Evolutionary conservation across 352 stramenopile species (phyloP), one percentile per base, ranked within the genome.

Genomic region (Globisporangium mamillatum): DNA sequence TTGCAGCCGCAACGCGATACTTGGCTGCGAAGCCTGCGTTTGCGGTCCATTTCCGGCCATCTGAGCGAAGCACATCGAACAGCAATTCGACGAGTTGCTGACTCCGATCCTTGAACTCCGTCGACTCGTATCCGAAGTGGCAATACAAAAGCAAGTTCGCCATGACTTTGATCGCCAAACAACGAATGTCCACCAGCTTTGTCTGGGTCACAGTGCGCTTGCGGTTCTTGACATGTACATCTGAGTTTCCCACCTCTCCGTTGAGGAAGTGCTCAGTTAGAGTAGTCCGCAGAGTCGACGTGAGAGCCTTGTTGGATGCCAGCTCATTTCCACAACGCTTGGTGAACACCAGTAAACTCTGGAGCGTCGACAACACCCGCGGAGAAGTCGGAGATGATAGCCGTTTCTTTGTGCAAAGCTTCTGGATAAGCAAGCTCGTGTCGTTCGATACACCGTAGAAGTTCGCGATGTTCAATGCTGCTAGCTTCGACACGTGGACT

Each of bases 101-200:
- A n/a, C 74, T 76, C 60, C 84, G 61, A 22, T 74, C 60, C 6
- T 41, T 25, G 8, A 67, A 57, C 14, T 75, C 69, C 0, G 59
- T 64, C 24, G 66, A 61, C 22, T 73, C 61, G 60, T 52, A 70
- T 1, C 62, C 63, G 24, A 57, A 22, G 36, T 70, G 66, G 18
- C 78, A 80, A 46, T 88, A 77, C 24, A 92, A 59, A 4, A 93
- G 67, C 16, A 90, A 22, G 65, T 92, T 87, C n/a, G 82, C 74
- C 1, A 76, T 71, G 25, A 92, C 78, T 67, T 88, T 82, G 18
- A 94, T 78, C 8, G 82, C 77, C 44, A 86, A 67, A 7, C 80
- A 90, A 0, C 83, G 84, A 55, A 87, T 73, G 32, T 92, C 82
- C 10, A 78, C 71, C 18, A 80, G 27, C 67, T 60, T 76, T 25